phyloP scores from a whole-genome alignment of 139 green algal species.

The Volvox reticuliferus region DNA sequence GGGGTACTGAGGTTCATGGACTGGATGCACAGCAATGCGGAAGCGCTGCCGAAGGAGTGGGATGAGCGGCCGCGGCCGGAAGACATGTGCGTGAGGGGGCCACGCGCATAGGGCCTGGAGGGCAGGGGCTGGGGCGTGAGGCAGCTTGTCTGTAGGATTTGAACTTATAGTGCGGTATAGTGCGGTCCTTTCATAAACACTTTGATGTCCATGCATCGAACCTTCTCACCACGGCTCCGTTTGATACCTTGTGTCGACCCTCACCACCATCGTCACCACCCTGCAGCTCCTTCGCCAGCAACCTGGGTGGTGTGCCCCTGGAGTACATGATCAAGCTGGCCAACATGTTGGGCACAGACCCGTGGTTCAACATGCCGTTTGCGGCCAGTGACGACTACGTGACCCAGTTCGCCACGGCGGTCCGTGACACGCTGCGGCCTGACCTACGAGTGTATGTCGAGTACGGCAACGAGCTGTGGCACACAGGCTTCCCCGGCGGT shows the following conservation, averaged over 20 bases:
- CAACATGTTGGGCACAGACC: conserved; percentile 49
- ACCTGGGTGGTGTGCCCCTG: conserved; percentile 39
- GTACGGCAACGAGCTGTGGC: conserved; percentile 56
- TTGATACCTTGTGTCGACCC: too few relatives aligned
- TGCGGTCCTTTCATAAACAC: too few relatives aligned
- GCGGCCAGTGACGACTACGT: conserved; percentile 43
- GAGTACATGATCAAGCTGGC: conserved; percentile 55
- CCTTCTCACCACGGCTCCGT: too few relatives aligned
- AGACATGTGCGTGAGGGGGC: conserved; percentile 21
- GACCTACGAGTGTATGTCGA: conserved; percentile 54
- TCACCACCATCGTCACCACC: background rate
- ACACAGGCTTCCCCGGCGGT: conserved; percentile 54
- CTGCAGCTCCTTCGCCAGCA: conserved; percentile 45
- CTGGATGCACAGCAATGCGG: conserved; percentile 51
- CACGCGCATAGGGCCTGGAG: too few relatives aligned
- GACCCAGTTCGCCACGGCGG: conserved; percentile 10
- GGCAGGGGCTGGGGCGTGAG: too few relatives aligned
- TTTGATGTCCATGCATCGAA: too few relatives aligned
- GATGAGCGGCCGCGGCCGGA: background rate
- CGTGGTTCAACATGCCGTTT: conserved; percentile 53
- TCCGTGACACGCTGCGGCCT: conserved; percentile 42
- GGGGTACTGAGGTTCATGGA: conserved; percentile 56
- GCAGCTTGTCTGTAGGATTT: too few relatives aligned
- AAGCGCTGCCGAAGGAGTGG: conserved; percentile 8
- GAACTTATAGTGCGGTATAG: too few relatives aligned